A percentile compares a stretch with the other conserved stretches of the same genome.
Evolutionary conservation across 2,329 filamentous ascomycete species (phyloP).

Genomic region (Grosmannia serpens): DNA sequence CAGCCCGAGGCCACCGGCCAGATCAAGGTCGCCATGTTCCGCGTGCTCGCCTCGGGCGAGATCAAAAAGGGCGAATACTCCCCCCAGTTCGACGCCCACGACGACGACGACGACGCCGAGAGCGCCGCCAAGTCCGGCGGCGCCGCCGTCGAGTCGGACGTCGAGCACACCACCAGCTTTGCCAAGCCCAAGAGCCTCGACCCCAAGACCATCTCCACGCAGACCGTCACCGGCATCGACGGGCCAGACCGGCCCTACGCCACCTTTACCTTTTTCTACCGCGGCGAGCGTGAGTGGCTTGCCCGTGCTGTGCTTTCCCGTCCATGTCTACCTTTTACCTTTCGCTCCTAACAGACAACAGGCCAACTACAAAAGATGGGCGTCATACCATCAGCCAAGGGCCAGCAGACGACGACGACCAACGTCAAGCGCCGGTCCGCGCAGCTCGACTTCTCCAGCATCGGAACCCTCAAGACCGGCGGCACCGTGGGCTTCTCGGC

Average conservation of each 20-base stretch:
- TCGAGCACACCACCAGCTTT: constrained; percentile 96
- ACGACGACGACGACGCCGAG: constrained; percentile 68
- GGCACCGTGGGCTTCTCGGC: constrained; percentile 83
- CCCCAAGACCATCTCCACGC: constrained; percentile 94
- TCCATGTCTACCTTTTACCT: background rate
- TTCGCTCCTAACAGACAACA: constrained; percentile 23
- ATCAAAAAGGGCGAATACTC: constrained; percentile 98
- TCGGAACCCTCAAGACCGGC: constrained; percentile 74
- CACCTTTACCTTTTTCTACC: constrained; percentile 94
- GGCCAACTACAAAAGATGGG: constrained; percentile 97
- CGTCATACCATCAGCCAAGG: constrained; percentile 60
- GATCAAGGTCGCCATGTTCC: constrained; percentile 95
- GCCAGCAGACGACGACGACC: constrained; percentile 47
- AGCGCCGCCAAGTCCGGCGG: constrained; percentile 33
- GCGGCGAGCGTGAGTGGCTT: constrained; percentile 69
- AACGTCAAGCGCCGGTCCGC: constrained; percentile 68
- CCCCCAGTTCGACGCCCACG: constrained; percentile 92
- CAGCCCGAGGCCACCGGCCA: constrained; percentile 90
- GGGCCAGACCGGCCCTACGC: constrained; percentile 93
- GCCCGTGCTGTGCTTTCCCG: too few relatives aligned
- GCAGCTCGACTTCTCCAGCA: constrained; percentile 72
- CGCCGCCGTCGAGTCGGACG: constrained; percentile 60
- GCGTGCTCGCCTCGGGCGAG: constrained; percentile 88
- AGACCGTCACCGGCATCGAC: constrained; percentile 97
- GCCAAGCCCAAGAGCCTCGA: constrained; percentile 93